Conservation (phyloP, 305 asterid genomes). For the Solanum chacoense region DNA sequence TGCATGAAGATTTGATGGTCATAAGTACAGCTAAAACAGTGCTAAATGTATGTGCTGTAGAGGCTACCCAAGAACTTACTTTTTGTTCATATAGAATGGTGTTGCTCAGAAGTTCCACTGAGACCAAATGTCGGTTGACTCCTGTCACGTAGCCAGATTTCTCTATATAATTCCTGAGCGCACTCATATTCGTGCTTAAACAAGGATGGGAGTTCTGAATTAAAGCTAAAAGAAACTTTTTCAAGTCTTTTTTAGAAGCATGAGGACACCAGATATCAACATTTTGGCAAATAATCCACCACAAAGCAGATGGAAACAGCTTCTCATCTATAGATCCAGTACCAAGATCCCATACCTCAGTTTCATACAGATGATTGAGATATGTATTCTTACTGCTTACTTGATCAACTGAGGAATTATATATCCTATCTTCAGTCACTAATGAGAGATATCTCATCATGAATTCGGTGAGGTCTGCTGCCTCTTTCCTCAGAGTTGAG, state of each 20-base stretch:
- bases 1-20: not conserved
- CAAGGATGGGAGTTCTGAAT: conserved; percentile 36
- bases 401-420: conserved; percentile 17
- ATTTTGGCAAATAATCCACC: conserved; percentile 55
- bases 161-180: conserved; percentile 13
- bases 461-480: conserved; percentile 46
- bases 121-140: conserved; percentile 37
- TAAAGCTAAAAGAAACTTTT: conserved; percentile 42
- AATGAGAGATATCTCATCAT: conserved; percentile 38
- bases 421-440: conserved; percentile 26
- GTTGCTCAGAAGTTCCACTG: conserved; percentile 57
- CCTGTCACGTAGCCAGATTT: conserved; percentile 28
- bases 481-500: conserved; percentile 50
- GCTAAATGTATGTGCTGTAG: not conserved
- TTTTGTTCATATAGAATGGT: conserved; percentile 57
- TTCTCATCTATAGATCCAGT: conserved; percentile 50
- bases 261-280: conserved; percentile 73
- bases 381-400: conserved; percentile 18
- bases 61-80: conserved; percentile 34
- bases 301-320: conserved; percentile 41
- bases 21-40: not conserved
- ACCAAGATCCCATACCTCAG: conserved; percentile 26
- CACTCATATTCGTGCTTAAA: conserved; percentile 16
- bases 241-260: conserved; percentile 65
- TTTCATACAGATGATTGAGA: conserved; percentile 21